Evolutionary conservation across 352 stramenopile genomes (phyloP), one percentile per base, ranked within the genome.

Genomic region (Thalassiosira delicatula): DNA sequence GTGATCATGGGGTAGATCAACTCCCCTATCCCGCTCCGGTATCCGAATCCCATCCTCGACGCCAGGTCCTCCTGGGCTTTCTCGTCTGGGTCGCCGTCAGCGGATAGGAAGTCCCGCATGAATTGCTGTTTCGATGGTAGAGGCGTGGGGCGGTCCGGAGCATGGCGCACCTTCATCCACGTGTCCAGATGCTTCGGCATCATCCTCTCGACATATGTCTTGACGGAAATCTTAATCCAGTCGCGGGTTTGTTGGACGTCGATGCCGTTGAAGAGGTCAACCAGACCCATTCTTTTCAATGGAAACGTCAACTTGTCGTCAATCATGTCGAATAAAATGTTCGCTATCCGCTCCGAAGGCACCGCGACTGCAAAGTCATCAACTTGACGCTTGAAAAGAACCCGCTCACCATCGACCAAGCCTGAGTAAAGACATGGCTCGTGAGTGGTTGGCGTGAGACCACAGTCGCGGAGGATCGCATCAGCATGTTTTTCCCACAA

Each of bases 1-100:
- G 68, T 76, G 27, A 67, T 56, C 40, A 81, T 59, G 0, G 81
- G 70, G 35, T 75, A 85, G 7, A 84, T 88, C 14, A 88, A 27
- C 69, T 85, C 70, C 0, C 81, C 76, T 35, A 83, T 72, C 17
- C 32, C 54, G 21, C 53, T 54, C 5, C 65, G 44, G 53, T 85
- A 85, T 54, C n/a, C 63, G 23, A 83, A 78, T 14, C 30, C 44
- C 44, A 67, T 54, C 9, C 30, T 32, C 32, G 33, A 53, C 23
- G 56, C 19, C 0, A 85, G 17, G 0, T n/a, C 30, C 3, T 73
- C 12, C 40, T 83, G 69, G 27, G 60, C 70, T 17, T 53, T 32
- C 0, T 77, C 32, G 19, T 25, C 23, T 19, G 54, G 54, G 37
- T 69, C 9, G 4, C 54, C 56, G 7, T 23, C 46, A 3, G 54